phyloP scores from a whole-genome alignment of 208 protist species.

The Lotmaria passim region DNA sequence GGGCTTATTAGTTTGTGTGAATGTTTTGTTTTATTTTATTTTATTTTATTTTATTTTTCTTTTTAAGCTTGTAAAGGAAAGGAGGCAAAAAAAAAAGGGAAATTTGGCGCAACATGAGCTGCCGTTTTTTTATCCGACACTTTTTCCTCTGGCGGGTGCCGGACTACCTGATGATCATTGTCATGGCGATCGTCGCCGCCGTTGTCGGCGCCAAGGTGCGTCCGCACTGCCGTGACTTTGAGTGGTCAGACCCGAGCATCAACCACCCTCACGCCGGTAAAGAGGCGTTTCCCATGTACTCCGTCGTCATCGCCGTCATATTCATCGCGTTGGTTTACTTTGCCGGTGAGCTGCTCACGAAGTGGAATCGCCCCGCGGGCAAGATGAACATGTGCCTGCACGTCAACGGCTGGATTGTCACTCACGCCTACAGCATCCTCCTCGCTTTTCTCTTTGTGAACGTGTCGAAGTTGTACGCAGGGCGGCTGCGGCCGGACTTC shows the following conservation, averaged over 20 bases:
- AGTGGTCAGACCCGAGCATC: constrained; percentile 75
- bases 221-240: constrained; percentile 70
- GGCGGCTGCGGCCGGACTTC: constrained; percentile 91
- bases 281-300: constrained; percentile 70
- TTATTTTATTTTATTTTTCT: background rate
- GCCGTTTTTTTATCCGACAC: background rate
- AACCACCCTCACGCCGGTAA: constrained; percentile 38
- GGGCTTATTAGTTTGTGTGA: background rate
- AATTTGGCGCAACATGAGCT: constrained; percentile 15
- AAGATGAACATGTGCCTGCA: constrained; percentile 35
- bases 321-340: constrained; percentile 39
- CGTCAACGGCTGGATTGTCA: constrained; percentile 63
- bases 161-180: constrained; percentile 47
- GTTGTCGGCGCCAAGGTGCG: constrained; percentile 23
- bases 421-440: constrained; percentile 47
- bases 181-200: constrained; percentile 28
- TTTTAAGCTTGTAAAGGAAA: background rate
- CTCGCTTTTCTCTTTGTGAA: constrained; percentile 57
- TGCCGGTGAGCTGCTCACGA: constrained; percentile 32
- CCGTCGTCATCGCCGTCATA: constrained; percentile 45
- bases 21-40: background rate
- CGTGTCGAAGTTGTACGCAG: constrained; percentile 74
- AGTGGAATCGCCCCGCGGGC: constrained; percentile 23
- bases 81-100: background rate
- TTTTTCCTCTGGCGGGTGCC: constrained; percentile 47